Evolutionary conservation across 129 eudicot genomes (phyloP), one percentile per base, ranked within the genome.

Genomic region (Arctium lappa): DNA sequence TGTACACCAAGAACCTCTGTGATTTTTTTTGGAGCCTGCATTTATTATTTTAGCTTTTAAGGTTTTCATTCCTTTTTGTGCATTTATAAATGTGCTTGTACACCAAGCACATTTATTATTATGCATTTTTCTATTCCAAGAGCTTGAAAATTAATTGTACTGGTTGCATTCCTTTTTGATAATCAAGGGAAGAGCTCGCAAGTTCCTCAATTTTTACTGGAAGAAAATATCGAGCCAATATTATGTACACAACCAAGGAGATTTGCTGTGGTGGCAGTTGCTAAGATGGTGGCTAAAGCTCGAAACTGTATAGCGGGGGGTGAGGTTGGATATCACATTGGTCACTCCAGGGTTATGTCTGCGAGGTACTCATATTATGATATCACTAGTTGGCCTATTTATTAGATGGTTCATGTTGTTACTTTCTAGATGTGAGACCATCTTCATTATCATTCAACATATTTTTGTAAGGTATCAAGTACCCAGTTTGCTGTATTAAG

Each of bases 211-310:
- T 95, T 92, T 84, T 85, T 95, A 74, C 90, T 91, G 2, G 99
- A 95, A 85, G 94, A 76, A 87, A 89, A 90, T 71, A 88, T 92
- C 48, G 95, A 81, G 85, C 99, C 99, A 12, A 88, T 95, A 75
- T 75, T 92, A 34, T 95, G 99, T 83, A 95, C 99, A 7, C 99
- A 92, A 73, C 99, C 99, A 3, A 87, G 99, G 77, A 93, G 99
- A 82, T 95, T 95, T 80, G 99, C 99, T 48, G 99, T 95, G 83
- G 99, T 95, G 27, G 99, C 99, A 46, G 97, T 95, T 82, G 97
- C 99, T 63, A 93, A 87, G 71, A 92, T 91, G 97, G 99, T 95
- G 79, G 97, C 99, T 71, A 84, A 79, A 76, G 90, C 97, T 83
- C 89, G 97, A 50, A 90, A 91, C 66, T 91, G 97, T 87, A 87